phyloP scores from a whole-genome alignment of 139 green algal species.

The Edaphochlamys debaryana region DNA sequence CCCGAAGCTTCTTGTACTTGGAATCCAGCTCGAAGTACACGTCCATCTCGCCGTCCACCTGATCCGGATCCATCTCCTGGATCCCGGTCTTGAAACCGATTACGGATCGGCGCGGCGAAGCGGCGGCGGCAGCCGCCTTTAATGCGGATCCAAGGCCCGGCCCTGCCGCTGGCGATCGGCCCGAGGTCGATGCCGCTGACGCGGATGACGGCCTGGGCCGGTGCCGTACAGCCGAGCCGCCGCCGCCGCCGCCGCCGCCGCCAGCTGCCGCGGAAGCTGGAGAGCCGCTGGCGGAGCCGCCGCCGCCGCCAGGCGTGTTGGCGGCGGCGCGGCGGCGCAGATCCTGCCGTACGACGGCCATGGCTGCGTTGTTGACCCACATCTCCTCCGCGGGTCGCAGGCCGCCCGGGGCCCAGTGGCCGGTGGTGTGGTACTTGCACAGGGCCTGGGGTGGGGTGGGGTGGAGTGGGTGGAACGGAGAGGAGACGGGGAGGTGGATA shows the following conservation, averaged over 20 bases:
- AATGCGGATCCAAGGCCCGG: too few species aligned
- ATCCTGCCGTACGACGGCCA: slow-evolving; percentile 11
- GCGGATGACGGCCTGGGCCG: background rate
- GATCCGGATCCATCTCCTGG: background rate
- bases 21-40: slow-evolving; percentile 8
- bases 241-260: background rate
- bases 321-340: background rate
- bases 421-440: slow-evolving; percentile 25
- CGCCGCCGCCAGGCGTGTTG: background rate
- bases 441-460: background rate
- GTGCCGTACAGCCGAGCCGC: background rate
- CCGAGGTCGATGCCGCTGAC: background rate
- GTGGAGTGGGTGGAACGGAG: background rate
- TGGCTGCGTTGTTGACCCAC: slow-evolving; percentile 42
- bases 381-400: slow-evolving; percentile 19
- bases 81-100: background rate
- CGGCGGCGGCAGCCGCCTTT: too few species aligned
- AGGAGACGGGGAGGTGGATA: background rate
- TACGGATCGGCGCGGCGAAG: too few species aligned
- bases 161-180: too few species aligned
- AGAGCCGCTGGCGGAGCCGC: background rate
- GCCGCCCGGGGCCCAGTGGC: slow-evolving; percentile 21
- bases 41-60: slow-evolving; percentile 8
- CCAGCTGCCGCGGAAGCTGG: too few species aligned
- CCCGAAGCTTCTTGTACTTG: slow-evolving; percentile 6